Evolutionary conservation across 371 early-diverging fungal species (phyloP).

Genomic region (Parasitella parasitica): DNA sequence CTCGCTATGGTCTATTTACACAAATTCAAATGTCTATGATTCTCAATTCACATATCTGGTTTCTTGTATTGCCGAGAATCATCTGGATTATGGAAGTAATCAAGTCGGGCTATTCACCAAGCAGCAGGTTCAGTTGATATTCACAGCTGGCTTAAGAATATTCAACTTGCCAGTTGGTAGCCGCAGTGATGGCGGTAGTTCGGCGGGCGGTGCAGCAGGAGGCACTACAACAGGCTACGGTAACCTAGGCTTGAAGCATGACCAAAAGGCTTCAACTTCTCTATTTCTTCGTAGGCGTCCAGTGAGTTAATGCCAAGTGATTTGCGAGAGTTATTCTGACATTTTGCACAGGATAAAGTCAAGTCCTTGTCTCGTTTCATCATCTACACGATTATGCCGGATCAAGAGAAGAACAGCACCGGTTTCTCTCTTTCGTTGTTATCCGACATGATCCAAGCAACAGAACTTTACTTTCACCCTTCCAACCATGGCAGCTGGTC

Average conservation of each 20-base stretch:
- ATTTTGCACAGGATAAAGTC: slow-evolving; percentile 47
- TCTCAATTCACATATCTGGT: slow-evolving; percentile 67
- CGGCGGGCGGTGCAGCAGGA: slow-evolving; percentile 28
- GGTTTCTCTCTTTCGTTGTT: slow-evolving; percentile 59
- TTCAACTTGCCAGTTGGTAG: slow-evolving; percentile 82
- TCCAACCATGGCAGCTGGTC: slow-evolving; percentile 88
- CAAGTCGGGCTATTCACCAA: slow-evolving; percentile 64
- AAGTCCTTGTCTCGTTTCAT: slow-evolving; percentile 74
- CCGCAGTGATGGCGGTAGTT: slow-evolving; percentile 45
- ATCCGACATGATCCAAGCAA: slow-evolving; percentile 75
- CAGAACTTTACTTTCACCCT: slow-evolving; percentile 88
- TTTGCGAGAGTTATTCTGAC: not conserved
- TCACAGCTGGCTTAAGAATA: slow-evolving; percentile 68
- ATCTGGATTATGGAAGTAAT: slow-evolving; percentile 35
- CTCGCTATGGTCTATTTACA: slow-evolving; percentile 74
- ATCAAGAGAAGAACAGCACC: slow-evolving; percentile 19
- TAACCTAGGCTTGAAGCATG: slow-evolving; percentile 28
- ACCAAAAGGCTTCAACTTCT: slow-evolving; percentile 45
- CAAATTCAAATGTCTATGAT: slow-evolving; percentile 58
- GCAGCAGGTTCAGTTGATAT: slow-evolving; percentile 66
- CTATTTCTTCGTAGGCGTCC: slow-evolving; percentile 44
- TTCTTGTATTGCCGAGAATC: slow-evolving; percentile 66
- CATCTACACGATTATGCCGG: slow-evolving; percentile 73
- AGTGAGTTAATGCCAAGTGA: slow-evolving; percentile 9
- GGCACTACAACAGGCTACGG: slow-evolving; percentile 44